These are phyloP conservation scores for Penicillium sp. DNA, from an alignment of 2,329 filamentous ascomycete species.

Conservation along the genomic window DNA sequence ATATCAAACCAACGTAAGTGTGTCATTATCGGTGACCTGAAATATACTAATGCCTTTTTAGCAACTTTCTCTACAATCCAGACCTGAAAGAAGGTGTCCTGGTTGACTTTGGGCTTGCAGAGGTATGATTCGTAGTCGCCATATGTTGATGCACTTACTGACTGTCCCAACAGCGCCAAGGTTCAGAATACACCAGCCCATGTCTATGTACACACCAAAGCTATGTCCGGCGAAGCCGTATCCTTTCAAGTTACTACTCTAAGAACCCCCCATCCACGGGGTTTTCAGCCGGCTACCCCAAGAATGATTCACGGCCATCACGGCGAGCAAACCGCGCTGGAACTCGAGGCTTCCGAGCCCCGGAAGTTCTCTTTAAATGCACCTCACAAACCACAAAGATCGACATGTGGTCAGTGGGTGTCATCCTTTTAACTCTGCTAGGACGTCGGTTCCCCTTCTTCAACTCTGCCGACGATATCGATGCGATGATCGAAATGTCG, in stretches of 20 bases:
- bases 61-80: conserved; percentile 90
- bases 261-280: conserved; percentile 47
- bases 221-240: conserved; percentile 59
- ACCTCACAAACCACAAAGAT: conserved; percentile 91
- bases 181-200: conserved; percentile 43
- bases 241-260: conserved; percentile 58
- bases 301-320: conserved; percentile 82
- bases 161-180: conserved; percentile 53
- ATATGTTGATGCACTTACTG: conserved; percentile 5
- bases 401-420: conserved; percentile 94
- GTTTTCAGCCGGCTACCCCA: conserved; percentile 70
- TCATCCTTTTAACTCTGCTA: conserved; percentile 94
- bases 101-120: conserved; percentile 98
- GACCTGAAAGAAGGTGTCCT: conserved; percentile 74
- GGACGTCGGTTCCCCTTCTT: conserved; percentile 95
- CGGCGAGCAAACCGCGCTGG: conserved; percentile 91
- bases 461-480: conserved; percentile 96
- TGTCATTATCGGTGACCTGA: not conserved
- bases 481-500: conserved; percentile 95
- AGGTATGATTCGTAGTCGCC: conserved; percentile 45
- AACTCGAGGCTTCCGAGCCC: conserved; percentile 91
- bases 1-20: conserved; percentile 83
- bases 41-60: conserved; percentile 21
- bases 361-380: conserved; percentile 95
- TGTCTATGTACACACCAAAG: conserved; percentile 74